Base-by-base conservation (phyloP, 768 basidiomycete genomes). In the Tricholoma bakamatsutake region DNA sequence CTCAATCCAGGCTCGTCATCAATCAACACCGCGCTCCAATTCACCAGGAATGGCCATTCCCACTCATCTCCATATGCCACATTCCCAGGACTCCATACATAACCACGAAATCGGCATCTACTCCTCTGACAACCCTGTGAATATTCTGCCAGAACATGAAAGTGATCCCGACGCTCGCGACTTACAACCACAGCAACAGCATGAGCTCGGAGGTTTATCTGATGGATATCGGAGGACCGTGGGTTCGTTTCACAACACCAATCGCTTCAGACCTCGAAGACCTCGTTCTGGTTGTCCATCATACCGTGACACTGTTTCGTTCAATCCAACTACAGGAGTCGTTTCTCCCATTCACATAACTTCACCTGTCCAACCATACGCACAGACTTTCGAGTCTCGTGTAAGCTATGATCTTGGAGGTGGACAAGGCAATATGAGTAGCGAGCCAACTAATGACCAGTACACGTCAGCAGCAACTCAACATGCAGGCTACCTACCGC, bases 21-120 rank as follows among this genome's bases (percentile, higher is more conserved):
- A 24, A 24, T 67, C 71, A 43, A 63, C 71, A 51, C 55, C 69
- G 49, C 80, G 76, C 57, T 70, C 82, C 34, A 81, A 83, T 60
- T 82, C 84, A 8, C 74, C 78, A 21, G 62, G 71, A 59, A 74
- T 76, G 63, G 66, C 71, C 66, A 63, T 62, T 57, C 67, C 67
- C 59, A 68, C 21, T 24, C 21, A 69, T 61, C 68, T 67, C 55
- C 71, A 67, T 59, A 61, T 75, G 34, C n/a, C n/a, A n/a, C 64
- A 66, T 49, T 53, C 69, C 43, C 70, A 72, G 55, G 71, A 75
- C 48, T 47, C 69, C 45, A 59, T 70, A 50, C 76, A 76, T 70
- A 66, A 68, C 52, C 60, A 66, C 49, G 71, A 72, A 62, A 67
- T 64, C 50, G 65, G 65, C 53, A 62, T 72, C 53, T 75, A 70